Conservation (phyloP, 2,329 filamentous ascomycete genomes). For the Claviceps lovelessii region DNA sequence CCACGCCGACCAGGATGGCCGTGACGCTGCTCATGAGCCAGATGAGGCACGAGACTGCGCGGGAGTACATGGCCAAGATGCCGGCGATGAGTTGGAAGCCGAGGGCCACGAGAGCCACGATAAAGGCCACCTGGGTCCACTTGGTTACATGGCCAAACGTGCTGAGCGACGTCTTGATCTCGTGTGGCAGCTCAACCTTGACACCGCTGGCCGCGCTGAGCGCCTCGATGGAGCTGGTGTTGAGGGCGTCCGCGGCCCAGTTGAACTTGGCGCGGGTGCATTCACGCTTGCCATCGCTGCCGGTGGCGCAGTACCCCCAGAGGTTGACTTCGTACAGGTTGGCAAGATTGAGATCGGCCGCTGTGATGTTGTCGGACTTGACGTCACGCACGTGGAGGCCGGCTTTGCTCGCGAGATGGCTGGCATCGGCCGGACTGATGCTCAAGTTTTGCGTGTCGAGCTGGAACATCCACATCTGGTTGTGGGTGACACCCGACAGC, state of each 20-base stretch:
- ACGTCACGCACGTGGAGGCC: slow-evolving; percentile 11
- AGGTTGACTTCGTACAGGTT: slow-evolving; percentile 71
- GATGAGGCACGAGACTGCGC: slow-evolving; percentile 67
- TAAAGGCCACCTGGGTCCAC: slow-evolving; percentile 74
- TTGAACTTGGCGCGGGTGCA: slow-evolving; percentile 61
- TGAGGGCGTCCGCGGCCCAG: slow-evolving; percentile 63
- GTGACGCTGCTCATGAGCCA: slow-evolving; percentile 60
- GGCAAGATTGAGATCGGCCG: slow-evolving; percentile 45
- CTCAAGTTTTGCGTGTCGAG: slow-evolving; percentile 48
- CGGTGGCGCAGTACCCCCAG: slow-evolving; percentile 71
- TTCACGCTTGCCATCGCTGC: slow-evolving; percentile 35
- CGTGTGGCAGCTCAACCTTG: slow-evolving; percentile 51
- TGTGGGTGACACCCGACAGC: slow-evolving; percentile 41
- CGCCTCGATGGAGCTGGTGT: slow-evolving; percentile 42
- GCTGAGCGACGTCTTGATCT: slow-evolving; percentile 52
- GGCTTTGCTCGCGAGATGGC: slow-evolving; percentile 19
- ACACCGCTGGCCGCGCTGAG: slow-evolving; percentile 33
- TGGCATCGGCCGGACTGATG: slow-evolving; percentile 20
- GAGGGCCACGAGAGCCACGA: slow-evolving; percentile 57
- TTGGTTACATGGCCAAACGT: slow-evolving; percentile 60
- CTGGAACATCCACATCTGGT: slow-evolving; percentile 42
- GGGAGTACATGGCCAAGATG: slow-evolving; percentile 69
- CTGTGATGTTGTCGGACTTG: slow-evolving; percentile 37
- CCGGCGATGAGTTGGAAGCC: slow-evolving; percentile 61
- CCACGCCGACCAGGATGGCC: slow-evolving; percentile 38